A percentile compares a stretch with the other conserved stretches of the same genome.
Conservation (phyloP, 1,284 basidiomycete genomes). For the Athelia sp. region DNA sequence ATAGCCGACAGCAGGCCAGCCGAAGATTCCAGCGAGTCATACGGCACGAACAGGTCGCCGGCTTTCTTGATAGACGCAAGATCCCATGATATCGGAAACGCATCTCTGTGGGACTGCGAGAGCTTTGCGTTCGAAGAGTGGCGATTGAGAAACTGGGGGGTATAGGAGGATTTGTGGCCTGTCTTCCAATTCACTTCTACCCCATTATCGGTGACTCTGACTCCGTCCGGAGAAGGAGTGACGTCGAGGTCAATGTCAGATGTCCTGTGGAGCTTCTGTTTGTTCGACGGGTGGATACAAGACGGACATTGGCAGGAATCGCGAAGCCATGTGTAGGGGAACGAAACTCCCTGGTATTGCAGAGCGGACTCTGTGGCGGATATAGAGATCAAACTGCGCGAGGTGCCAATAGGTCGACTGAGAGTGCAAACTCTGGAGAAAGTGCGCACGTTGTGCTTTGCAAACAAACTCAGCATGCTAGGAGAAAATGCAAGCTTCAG, state of each 20-base stretch:
- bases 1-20: conserved; percentile 45
- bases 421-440: too few relatives aligned
- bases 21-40: conserved; percentile 37
- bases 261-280: conserved; percentile 73
- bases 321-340: conserved; percentile 46
- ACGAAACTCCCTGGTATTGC: conserved; percentile 11
- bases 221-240: conserved; percentile 32
- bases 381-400: too few relatives aligned
- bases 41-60: conserved; percentile 45
- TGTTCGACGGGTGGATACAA: conserved; percentile 71
- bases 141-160: conserved; percentile 42
- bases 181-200: conserved; percentile 50
- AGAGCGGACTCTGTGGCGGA: too few relatives aligned
- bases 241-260: conserved; percentile 54
- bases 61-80: conserved; percentile 26
- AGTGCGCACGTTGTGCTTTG: too few relatives aligned
- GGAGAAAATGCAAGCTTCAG: too few relatives aligned
- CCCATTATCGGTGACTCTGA: conserved; percentile 32
- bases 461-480: too few relatives aligned
- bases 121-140: conserved; percentile 32
- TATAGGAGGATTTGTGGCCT: conserved; percentile 53
- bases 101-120: conserved; percentile 35
- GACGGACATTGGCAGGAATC: conserved; percentile 40
- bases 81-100: conserved; percentile 30
- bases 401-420: too few relatives aligned